Evolutionary conservation across 1,284 basidiomycete species (phyloP).

Genomic region (Apiotrichum gamsii): DNA sequence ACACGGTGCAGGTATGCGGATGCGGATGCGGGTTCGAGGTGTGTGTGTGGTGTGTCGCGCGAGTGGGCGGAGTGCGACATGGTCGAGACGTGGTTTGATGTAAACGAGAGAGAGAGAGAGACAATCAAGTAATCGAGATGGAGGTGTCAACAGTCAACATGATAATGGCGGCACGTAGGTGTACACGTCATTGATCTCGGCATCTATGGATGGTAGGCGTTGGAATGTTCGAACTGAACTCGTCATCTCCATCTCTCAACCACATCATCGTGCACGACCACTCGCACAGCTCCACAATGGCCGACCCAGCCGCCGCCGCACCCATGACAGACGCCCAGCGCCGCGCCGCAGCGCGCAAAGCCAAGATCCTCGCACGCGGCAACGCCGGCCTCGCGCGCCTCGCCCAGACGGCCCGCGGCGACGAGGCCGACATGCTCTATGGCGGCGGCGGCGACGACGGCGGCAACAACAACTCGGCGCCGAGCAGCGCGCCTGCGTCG

Average conservation of each 20-base stretch:
- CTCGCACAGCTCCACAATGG: constrained; percentile 16
- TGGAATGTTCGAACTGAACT: background rate
- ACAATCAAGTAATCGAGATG: too few relatives aligned
- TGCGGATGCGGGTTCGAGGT: constrained; percentile 21
- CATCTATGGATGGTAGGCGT: background rate
- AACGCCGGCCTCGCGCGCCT: constrained; percentile 43
- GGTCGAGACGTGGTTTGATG: too few relatives aligned
- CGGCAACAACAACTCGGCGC: background rate
- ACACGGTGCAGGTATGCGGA: constrained; percentile 28
- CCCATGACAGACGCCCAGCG: constrained; percentile 33
- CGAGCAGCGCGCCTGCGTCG: background rate
- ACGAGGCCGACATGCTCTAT: constrained; percentile 43
- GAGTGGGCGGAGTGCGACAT: too few relatives aligned
- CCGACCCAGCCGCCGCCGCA: too few relatives aligned
- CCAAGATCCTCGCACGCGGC: constrained; percentile 47
- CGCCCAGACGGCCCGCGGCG: constrained; percentile 44
- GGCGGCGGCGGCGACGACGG: constrained; percentile 19
- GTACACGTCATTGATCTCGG: background rate
- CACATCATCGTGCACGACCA: background rate
- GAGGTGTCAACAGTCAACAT: too few relatives aligned
- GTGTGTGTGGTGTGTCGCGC: constrained; percentile 1
- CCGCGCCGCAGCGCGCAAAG: constrained; percentile 46
- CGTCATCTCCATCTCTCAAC: background rate
- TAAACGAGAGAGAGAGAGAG: too few relatives aligned
- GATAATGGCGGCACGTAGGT: too few relatives aligned